Conservation (phyloP, 2,329 filamentous ascomycete species). For the Diaporthe citri region DNA sequence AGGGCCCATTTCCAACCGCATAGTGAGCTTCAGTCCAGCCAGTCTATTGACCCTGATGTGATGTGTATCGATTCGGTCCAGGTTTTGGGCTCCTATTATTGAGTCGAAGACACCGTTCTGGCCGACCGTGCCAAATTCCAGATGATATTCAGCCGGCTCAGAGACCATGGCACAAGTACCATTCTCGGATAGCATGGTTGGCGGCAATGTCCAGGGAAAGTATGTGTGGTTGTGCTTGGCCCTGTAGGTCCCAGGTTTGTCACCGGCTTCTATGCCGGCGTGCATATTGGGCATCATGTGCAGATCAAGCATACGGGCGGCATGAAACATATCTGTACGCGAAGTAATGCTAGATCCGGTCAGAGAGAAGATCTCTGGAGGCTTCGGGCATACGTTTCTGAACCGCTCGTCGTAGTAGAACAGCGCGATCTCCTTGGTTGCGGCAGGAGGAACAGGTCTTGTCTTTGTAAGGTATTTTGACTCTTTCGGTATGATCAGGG, state of each 20-base stretch:
- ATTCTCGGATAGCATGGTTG: slow-evolving; percentile 78
- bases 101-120: slow-evolving; percentile 60
- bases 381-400: slow-evolving; percentile 75
- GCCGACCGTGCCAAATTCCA: slow-evolving; percentile 70
- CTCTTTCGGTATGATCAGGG: slow-evolving; percentile 81
- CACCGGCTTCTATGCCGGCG: slow-evolving; percentile 57
- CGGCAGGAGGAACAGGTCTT: slow-evolving; percentile 38
- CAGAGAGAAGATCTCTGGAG: slow-evolving; percentile 71
- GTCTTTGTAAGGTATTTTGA: slow-evolving; percentile 45
- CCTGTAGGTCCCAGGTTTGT: slow-evolving; percentile 52
- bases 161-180: slow-evolving; percentile 82
- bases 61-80: slow-evolving; percentile 59
- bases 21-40: slow-evolving; percentile 71
- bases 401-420: slow-evolving; percentile 59
- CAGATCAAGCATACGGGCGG: slow-evolving; percentile 85
- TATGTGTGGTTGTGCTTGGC: slow-evolving; percentile 83
- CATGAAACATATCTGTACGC: slow-evolving; percentile 86
- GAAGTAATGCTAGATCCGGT: slow-evolving; percentile 85
- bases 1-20: slow-evolving; percentile 72
- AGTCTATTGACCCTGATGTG: slow-evolving; percentile 65
- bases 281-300: slow-evolving; percentile 80
- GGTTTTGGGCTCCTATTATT: slow-evolving; percentile 60
- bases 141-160: slow-evolving; percentile 76
- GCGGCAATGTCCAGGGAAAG: slow-evolving; percentile 93
- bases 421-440: slow-evolving; percentile 40